Evolutionary conservation across 345 rosid species (phyloP).

Genomic region (Ceriops zippeliana): DNA sequence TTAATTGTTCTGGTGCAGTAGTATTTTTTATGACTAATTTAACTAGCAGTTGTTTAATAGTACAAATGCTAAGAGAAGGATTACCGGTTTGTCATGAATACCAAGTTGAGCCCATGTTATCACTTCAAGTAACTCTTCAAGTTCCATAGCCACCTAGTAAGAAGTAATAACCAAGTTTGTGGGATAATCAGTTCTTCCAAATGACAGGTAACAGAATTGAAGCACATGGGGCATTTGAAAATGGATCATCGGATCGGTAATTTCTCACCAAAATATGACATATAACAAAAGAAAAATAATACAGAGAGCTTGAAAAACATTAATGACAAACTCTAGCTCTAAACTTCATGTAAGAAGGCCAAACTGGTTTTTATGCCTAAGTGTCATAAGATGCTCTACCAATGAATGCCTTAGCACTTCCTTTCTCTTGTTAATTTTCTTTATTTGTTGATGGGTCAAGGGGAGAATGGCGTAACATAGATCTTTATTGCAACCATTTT

Average conservation of each 20-base stretch:
- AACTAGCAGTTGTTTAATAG: not conserved
- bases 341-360: no score
- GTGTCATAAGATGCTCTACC: no score
- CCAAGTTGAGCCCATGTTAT: constrained; percentile 99
- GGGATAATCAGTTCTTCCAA: no score
- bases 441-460: not conserved
- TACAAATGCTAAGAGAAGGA: not conserved
- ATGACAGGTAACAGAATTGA: not conserved
- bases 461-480: not conserved
- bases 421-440: no score
- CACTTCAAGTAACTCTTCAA: constrained; percentile 96
- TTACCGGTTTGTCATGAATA: constrained; percentile 93
- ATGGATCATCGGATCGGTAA: not conserved
- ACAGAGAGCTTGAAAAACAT: not conserved
- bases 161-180: not conserved
- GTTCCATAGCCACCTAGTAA: constrained; percentile 92
- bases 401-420: no score
- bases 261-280: not conserved
- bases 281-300: not conserved
- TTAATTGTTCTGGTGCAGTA: constrained; percentile 6
- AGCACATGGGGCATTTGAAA: constrained; percentile 1
- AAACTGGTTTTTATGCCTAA: no score
- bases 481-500: constrained; percentile 30
- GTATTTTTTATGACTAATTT: not conserved
- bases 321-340: not conserved